phyloP scores from a whole-genome alignment of 306 rosid species.

The Cicer chorassanicum region DNA sequence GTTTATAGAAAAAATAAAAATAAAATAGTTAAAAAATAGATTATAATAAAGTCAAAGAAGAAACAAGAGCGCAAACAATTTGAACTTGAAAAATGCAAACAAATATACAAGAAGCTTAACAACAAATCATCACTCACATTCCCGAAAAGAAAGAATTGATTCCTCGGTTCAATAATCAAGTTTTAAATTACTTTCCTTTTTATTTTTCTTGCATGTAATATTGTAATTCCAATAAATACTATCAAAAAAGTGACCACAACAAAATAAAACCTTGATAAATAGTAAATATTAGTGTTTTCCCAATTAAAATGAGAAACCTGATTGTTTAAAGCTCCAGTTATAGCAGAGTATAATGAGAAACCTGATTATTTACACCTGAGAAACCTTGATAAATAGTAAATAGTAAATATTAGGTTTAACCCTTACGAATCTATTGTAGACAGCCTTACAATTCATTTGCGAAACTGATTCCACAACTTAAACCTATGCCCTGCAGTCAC shows the following conservation, averaged over 20 bases:
- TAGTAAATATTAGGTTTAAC: not conserved
- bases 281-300: not conserved
- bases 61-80: conserved; percentile 27
- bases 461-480: conserved; percentile 1
- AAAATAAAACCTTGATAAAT: not conserved
- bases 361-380: not conserved
- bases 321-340: not conserved
- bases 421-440: not conserved
- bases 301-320: not conserved
- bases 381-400: too few species aligned
- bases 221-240: not conserved
- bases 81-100: conserved; percentile 11
- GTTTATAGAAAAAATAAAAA: not conserved
- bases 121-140: conserved; percentile 8
- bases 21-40: not conserved
- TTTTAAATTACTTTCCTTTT: conserved; percentile 2
- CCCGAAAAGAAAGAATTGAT: conserved; percentile 15
- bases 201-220: conserved; percentile 16
- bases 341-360: not conserved
- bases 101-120: not conserved
- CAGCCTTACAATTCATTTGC: conserved; percentile 4
- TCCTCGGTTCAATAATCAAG: not conserved
- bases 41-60: not conserved
- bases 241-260: not conserved
- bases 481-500: not conserved